Base-by-base conservation (phyloP, 495 filamentous ascomycete genomes). In the Penicillium silybi region DNA sequence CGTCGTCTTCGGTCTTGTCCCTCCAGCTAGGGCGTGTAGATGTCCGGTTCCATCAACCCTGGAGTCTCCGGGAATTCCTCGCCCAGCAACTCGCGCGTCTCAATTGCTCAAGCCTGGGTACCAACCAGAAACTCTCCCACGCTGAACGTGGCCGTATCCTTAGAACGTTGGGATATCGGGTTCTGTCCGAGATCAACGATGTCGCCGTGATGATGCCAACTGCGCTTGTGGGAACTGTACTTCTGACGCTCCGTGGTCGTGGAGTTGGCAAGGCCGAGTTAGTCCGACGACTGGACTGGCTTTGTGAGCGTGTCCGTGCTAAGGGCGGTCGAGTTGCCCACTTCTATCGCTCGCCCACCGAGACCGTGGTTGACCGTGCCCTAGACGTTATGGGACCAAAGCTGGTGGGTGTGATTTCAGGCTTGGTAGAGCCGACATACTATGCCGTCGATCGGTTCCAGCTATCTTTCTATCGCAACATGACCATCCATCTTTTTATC, bases 131-230 rank as follows among this genome's bases (percentile, higher is more conserved):
- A 57, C 72, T 58, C 43, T 73, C 40, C 57, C 76, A 47, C 64
- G 72, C 53, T 62, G 85, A 69, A 75, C 81, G 76, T 29, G 66
- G 76, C 10, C 74, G 80, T n/a, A 70, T 97, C 16, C 72, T 97
- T 4, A 76, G 90, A 41, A 91, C 87, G 0, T 69, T 98, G 34
- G 93, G 93, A 1, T 98, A 96, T 66, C 87, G 85, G 52, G 90
- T 97, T 11, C 75, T 98, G 20, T 86, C 87, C 3, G 89, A 97
- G 58, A 97, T 98, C 73, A 98, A 98, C 64, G 79, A 86, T 25
- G 92, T 95, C 2, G 95, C 91, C 2, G 93, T 98, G 1, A 90
- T 97, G 48, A 98, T 98, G 93, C 93, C 93, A 4, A 96, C 93
- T 0, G 89, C 92, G 6, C 77, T 98, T 38, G 92, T 98, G 27